phyloP scores from a whole-genome alignment of 371 early-diverging fungal species.

The Lichtheimia ramosa region DNA sequence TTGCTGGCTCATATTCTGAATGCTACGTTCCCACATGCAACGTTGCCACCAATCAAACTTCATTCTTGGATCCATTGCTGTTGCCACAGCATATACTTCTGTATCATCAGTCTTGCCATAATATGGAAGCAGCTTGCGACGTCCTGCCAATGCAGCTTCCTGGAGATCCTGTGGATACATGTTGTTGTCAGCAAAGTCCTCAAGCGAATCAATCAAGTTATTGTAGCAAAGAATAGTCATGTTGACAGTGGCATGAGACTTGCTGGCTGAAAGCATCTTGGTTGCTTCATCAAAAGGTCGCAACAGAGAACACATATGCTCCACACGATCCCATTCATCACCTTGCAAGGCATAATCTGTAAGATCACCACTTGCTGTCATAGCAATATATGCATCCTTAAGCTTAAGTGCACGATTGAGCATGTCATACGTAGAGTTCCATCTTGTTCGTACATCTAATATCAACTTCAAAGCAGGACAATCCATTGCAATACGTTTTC shows the following conservation, averaged over 20 bases:
- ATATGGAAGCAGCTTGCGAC: constrained; percentile 8
- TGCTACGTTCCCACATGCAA: background rate
- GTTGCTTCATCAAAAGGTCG: background rate
- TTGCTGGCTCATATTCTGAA: background rate
- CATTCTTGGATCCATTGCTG: constrained; percentile 18
- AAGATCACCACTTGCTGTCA: background rate
- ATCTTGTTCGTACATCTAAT: constrained; percentile 16
- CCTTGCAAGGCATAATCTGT: background rate
- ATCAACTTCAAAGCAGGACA: background rate
- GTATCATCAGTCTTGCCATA: constrained; percentile 5
- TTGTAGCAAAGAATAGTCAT: constrained; percentile 18
- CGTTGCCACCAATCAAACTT: constrained; percentile 17
- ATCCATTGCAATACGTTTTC: background rate
- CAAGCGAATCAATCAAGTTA: constrained; percentile 8
- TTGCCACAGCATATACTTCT: constrained; percentile 17
- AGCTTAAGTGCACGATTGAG: constrained; percentile 14
- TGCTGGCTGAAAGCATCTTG: background rate
- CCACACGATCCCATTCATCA: background rate
- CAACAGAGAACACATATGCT: background rate
- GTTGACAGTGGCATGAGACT: constrained; percentile 4
- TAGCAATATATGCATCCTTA: constrained; percentile 5
- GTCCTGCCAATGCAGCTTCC: background rate
- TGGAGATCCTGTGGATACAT: background rate
- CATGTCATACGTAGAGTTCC: constrained; percentile 23
- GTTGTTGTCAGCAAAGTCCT: background rate